Evolutionary conservation across 129 eudicot species (phyloP), one percentile per base, ranked within the genome.

Genomic region (Helianthus tuberosus): DNA sequence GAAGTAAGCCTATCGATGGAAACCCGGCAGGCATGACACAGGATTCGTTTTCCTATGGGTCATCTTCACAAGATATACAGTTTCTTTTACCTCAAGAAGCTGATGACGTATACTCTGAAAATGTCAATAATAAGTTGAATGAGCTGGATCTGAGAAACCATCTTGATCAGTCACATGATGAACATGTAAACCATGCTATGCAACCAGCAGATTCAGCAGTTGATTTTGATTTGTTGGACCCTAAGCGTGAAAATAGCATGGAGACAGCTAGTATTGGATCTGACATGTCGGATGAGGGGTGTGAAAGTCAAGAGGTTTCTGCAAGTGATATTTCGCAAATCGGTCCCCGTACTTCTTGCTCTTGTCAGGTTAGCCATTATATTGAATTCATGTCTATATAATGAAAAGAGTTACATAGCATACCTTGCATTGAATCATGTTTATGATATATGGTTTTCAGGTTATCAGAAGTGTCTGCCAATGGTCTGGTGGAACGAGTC

Each of bases 401-500:
- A 60, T 69, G 29, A 20, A 62, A 61, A 55, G n/a, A 15, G 25
- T 62, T 51, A 3, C 38, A 9, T 41, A 23, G 1, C 46, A 69
- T 13, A 15, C 57, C 32, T 59, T 17, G 63, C 25, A 20, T 64
- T 32, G 36, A 32, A 32, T 72, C 47, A 66, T 57, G 23, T 43
- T 69, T 75, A 8, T 62, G 68, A 39, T 77, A 50, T 46, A 49
- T 68, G 48, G 13, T 68, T 63, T 84, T 53, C 66, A 94, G 99
- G 84, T 94, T 72, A 86, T 94, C 69, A 91, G 99, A 91, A 94
- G 99, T 86, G 99, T 94, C 71, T 63, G 87, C 76, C 97, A 81
- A 57, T 94, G 99, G 99, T 94, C 99, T 72, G 97, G 94, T 76
- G 99, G 99, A 81, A 87, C 99, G 52, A 88, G 88, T 69, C 96